Base-by-base conservation (phyloP, 1,284 basidiomycete species). In the Ustilago hordei region DNA sequence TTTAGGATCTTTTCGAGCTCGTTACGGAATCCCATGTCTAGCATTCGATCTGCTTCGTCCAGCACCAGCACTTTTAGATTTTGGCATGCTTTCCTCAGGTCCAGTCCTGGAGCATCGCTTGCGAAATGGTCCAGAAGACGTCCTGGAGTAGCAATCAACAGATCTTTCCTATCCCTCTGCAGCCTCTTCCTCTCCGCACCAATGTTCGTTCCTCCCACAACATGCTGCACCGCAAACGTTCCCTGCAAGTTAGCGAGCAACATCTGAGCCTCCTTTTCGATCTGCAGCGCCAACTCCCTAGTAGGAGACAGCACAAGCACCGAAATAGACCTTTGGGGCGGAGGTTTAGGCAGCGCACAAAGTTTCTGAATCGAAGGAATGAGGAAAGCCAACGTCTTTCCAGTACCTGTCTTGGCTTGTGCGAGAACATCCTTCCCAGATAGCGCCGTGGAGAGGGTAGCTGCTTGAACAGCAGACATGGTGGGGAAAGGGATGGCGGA, bases 381-480 rank as follows among this genome's bases (percentile, higher is more conserved):
- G 60, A 98, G 90, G 88, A 96, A 98, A 0, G 91, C 93, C 39
- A 95, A 88, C 0, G 95, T 97, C 88, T 97, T 98, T 57, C 95
- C 95, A 0, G 95, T 95, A 50, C 95, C 94, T 0, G 95, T 96
- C 86, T 92, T 93, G n/a, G 95, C 93, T 81, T 92, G 91, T 23
- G 94, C 93, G 41, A 95, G 75, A 4, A 89, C 83, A 60, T 89
- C 88, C 38, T 82, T 79, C 47, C 87, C 86, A 0, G 81, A 78
- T 4, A 89, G 76, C 43, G 87, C 87, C 7, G 86, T 77, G n/a
- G 87, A 86, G 17, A 89, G 80, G 1, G 88, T 89, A 41, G 86
- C 86, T 7, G 88, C 88, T 82, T 89, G 88, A 17, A 88, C 87
- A 55, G 87, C 85, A 3, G 87, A 87, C 80, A 87, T 88, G 74